Base-by-base conservation (phyloP, 1,284 basidiomycete genomes). In the Melampsora larici-populina region DNA sequence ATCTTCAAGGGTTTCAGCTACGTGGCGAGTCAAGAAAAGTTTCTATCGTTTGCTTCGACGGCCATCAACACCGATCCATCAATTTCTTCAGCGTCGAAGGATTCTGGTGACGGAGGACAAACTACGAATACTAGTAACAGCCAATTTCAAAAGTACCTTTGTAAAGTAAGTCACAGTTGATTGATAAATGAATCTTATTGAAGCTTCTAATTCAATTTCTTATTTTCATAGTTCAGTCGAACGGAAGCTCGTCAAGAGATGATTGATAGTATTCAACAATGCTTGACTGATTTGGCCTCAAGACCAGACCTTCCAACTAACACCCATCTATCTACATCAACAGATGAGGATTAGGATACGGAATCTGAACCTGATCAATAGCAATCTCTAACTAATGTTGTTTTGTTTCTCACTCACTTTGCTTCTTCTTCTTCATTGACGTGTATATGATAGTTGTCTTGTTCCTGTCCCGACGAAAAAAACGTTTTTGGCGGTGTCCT, bases 1-100 rank as follows among this genome's bases (percentile, higher is more conserved):
- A 77, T 77, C 51, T 77, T 77, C 31, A 70, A 77, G 29, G 74
- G 74, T 36, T 77, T 77, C 33, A 77, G 67, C 40, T 70, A 69
- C 46, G 43, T 65, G 48, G 66, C 74, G 2, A 77, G 65, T 43
- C 67, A 69, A 46, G 74, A 77, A 26, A 77, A 70, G 46, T 77
- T 77, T 33, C 46, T 77, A 24, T 69, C 74, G 11, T 77, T 77
- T 43, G 74, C 66, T 24, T 60, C 66, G 1, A 64, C 51, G 46
- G 48, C 43, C 33, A 31, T 29, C 3, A 46, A 24, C 36, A 36
- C 62, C 51, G 62, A 33, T 11, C 13, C 29, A 24, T 48, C 70
- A 29, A 58, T 36, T 36, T 36, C 36, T 36, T 36, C 36, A 36
- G 36, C 36, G 62, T 40, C 29, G 21, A 48, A 18, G 13, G 73